phyloP scores from a whole-genome alignment of 129 eudicot genomes.

The Silybum marianum region DNA sequence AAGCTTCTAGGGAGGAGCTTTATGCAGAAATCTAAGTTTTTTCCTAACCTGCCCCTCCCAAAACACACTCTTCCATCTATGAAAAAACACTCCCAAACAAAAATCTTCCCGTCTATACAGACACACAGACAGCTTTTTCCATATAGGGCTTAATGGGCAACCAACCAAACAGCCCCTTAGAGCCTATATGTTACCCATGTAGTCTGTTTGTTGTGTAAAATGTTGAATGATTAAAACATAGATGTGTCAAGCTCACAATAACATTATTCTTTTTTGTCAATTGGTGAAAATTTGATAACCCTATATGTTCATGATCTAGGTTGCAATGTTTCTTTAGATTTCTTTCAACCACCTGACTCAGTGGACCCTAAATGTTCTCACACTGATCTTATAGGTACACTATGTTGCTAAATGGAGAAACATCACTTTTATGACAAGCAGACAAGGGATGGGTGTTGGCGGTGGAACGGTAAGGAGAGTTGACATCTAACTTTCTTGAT shows the following conservation, averaged over 20 bases:
- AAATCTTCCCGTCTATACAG: too few species aligned
- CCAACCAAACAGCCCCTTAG: background rate
- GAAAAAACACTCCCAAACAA: too few species aligned
- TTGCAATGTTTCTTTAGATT: background rate
- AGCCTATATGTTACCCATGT: slow-evolving; percentile 3
- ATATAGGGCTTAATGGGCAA: too few species aligned
- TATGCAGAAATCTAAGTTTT: too few species aligned
- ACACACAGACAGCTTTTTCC: too few species aligned
- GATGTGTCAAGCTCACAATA: slow-evolving; percentile 3
- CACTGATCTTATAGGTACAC: slow-evolving; percentile 65
- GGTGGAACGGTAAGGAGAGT: slow-evolving; percentile 89
- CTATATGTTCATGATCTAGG: background rate
- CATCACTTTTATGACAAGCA: slow-evolving; percentile 95
- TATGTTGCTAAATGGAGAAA: slow-evolving; percentile 98
- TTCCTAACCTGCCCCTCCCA: too few species aligned
- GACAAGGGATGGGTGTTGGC: slow-evolving; percentile 96
- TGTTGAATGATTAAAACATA: background rate
- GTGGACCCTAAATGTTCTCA: slow-evolving; percentile 2
- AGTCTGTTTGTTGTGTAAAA: background rate
- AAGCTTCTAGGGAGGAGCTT: too few species aligned
- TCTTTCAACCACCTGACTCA: background rate
- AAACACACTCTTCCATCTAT: too few species aligned
- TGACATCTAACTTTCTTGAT: background rate
- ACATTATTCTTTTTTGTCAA: background rate
- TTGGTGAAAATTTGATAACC: background rate